Evolutionary conservation across 2,329 filamentous ascomycete species (phyloP), one percentile per base, ranked within the genome.

Genomic region (Aspergillus fructus): DNA sequence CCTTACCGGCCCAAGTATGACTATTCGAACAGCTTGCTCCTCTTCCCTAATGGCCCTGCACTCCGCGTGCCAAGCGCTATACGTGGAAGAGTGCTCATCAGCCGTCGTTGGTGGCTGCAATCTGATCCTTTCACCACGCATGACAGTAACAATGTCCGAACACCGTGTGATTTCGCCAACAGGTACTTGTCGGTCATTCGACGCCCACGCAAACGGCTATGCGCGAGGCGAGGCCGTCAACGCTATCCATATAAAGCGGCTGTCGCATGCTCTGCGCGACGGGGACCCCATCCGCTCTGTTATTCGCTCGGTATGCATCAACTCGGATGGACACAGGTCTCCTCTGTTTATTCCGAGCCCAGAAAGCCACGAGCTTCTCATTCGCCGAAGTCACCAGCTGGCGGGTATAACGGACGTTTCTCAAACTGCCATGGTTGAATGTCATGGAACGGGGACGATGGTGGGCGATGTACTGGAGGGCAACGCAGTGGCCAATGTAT

Each of bases 91-190:
- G 11, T 64, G 63, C 27, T 51, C 57, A 15, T 43, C 53, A 2
- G 73, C 74, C 2, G 40, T 77, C 1, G 74, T 76, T 3, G 69
- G 62, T 1, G 73, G 74, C 1, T 61, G 62, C 1, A 76, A 71
- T 48, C 47, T 77, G 0, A 72, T 77, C 24, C 33, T 74, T 1
- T 60, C 60, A 1, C 74, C 72, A 0, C 60, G 51, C 2, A 66
- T 67, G 49, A 67, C 65, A 7, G 59, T 64, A 1, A 48, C 62
- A 3, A 68, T 76, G 61, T 60, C 64, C 0, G 64, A 71, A 13
- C 61, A 74, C 13, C 68, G 68, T 1, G 67, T 77, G 0, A 62
- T 79, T 2, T 74, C 73, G 1, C 65, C 68, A 0, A 63, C 63
- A 0, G 73, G 69, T 7, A 33, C 37, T 2, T 70, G 67, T 46